Evolutionary conservation across 192 early-diverging fungal genomes (phyloP).

Genomic region (Fimicolochytrium jonesii): DNA sequence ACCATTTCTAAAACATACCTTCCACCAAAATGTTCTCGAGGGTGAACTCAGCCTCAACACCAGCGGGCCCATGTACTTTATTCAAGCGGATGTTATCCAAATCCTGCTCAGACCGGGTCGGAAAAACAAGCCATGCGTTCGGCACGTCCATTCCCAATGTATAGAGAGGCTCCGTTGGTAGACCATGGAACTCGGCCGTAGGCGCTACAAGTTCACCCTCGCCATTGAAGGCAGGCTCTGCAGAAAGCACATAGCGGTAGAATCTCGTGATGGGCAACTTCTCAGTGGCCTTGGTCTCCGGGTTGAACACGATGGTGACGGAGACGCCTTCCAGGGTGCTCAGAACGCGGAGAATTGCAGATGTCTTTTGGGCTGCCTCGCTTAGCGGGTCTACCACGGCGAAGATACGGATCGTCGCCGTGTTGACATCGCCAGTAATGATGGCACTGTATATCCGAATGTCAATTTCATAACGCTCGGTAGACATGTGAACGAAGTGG

Average conservation of each 20-base stretch:
- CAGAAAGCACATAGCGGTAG: slow-evolving; percentile 80
- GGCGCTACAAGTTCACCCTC: slow-evolving; percentile 33
- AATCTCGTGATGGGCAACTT: slow-evolving; percentile 82
- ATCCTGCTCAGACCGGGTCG: slow-evolving; percentile 76
- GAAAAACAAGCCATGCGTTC: slow-evolving; percentile 84
- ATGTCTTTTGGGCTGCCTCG: slow-evolving; percentile 73
- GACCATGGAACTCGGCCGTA: slow-evolving; percentile 61
- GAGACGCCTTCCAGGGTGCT: slow-evolving; percentile 58
- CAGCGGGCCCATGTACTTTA: slow-evolving; percentile 34
- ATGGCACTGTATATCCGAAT: not conserved
- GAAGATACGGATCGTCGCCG: slow-evolving; percentile 10
- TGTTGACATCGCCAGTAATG: not conserved
- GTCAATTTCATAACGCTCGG: not conserved
- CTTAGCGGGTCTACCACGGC: slow-evolving; percentile 76
- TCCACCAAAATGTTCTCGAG: slow-evolving; percentile 85
- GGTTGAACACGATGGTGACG: slow-evolving; percentile 68
- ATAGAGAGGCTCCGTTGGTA: slow-evolving; percentile 76
- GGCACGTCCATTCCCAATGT: slow-evolving; percentile 83
- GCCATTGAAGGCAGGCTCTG: slow-evolving; percentile 60
- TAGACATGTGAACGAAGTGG: not conserved
- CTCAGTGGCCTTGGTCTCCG: slow-evolving; percentile 35
- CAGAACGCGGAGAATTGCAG: slow-evolving; percentile 66
- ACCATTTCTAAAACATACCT: slow-evolving; percentile 24
- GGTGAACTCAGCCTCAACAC: slow-evolving; percentile 72
- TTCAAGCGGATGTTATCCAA: slow-evolving; percentile 86